phyloP scores from a whole-genome alignment of 2,329 filamentous ascomycete species.

The Aphanocladium album region DNA sequence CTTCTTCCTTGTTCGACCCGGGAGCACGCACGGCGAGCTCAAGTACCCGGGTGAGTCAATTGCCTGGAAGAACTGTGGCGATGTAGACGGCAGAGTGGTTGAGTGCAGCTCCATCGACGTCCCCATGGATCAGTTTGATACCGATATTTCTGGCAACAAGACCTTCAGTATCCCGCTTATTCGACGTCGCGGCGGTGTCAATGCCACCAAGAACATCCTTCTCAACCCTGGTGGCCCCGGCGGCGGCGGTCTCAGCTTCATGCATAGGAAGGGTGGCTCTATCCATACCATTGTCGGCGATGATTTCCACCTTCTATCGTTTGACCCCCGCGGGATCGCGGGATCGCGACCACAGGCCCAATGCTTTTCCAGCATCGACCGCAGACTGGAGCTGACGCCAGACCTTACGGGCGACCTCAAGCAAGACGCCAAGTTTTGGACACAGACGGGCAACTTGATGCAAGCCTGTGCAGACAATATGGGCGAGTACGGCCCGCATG shows the following conservation, averaged over 20 bases:
- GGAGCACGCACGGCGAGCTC: not conserved
- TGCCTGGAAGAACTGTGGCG: constrained; percentile 35
- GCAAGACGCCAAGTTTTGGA: constrained; percentile 33
- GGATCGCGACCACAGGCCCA: constrained; percentile 25
- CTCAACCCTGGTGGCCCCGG: constrained; percentile 47
- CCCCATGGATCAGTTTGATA: constrained; percentile 42
- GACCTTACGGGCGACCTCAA: constrained; percentile 21
- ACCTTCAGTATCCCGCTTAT: constrained; percentile 41
- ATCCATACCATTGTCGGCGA: constrained; percentile 36
- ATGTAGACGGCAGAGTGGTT: constrained; percentile 28
- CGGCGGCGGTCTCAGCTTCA: constrained; percentile 35
- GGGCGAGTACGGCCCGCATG: constrained; percentile 11
- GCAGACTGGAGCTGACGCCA: constrained; percentile 24
- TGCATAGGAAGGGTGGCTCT: constrained; percentile 31
- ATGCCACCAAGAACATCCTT: constrained; percentile 39
- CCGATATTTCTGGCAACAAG: constrained; percentile 27
- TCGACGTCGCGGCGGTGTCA: constrained; percentile 36
- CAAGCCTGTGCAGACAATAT: constrained; percentile 5
- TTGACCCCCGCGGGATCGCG: constrained; percentile 42
- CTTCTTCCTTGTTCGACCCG: constrained; percentile 1
- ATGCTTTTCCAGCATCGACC: constrained; percentile 34
- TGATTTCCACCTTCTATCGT: constrained; percentile 34
- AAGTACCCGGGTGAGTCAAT: constrained; percentile 31
- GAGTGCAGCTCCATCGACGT: constrained; percentile 41
- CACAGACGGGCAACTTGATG: constrained; percentile 33